phyloP scores from a whole-genome alignment of 2,329 filamentous ascomycete genomes.

The Botrytis fragariae region DNA sequence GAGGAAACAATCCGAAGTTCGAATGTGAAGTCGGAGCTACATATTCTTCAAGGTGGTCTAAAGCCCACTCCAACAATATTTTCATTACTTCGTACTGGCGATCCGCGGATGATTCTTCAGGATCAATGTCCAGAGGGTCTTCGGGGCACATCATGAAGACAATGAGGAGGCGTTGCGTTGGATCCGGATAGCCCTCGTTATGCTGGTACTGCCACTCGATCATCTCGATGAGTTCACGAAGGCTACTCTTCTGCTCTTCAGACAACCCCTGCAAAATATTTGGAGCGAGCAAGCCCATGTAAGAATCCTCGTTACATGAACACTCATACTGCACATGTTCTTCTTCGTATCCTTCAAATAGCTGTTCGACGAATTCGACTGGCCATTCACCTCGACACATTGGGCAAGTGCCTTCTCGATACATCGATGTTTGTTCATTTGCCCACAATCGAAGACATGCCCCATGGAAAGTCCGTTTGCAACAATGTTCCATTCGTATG shows the following conservation, averaged over 20 bases:
- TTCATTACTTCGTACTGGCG: neutral
- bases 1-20: neutral
- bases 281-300: neutral
- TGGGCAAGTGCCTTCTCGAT: neutral
- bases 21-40: too few species aligned
- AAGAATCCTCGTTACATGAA: neutral
- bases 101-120: neutral
- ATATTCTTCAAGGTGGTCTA: fast-evolving
- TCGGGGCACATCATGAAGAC: neutral
- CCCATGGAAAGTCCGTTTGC: neutral
- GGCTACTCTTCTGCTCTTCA: neutral
- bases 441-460: neutral
- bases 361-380: neutral
- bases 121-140: neutral
- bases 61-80: neutral
- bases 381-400: neutral
- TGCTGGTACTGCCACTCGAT: neutral
- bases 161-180: neutral
- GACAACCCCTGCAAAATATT: neutral
- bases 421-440: neutral
- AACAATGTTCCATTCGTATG: neutral
- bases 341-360: neutral
- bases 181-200: too few species aligned
- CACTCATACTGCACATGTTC: neutral
- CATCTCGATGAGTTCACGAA: neutral